Evolutionary conservation across 371 early-diverging fungal species (phyloP), one percentile per base, ranked within the genome.

Genomic region (Thermomucor indicae-seudaticae): DNA sequence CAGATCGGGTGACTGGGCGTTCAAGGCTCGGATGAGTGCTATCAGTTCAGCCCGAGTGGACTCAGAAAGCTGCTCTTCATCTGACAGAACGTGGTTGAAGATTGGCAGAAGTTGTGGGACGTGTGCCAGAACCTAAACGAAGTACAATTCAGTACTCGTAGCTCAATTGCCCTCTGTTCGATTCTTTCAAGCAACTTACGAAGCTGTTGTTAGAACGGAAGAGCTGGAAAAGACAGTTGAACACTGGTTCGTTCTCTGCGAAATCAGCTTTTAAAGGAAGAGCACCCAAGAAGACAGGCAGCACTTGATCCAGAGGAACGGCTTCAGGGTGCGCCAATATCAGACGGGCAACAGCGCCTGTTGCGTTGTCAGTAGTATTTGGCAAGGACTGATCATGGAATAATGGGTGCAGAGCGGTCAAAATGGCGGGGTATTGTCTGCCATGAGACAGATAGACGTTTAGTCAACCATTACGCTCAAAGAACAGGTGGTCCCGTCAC

Each of bases 281-380:
- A 1, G 79, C 78, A 25, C 60, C 58, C 8, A 88, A 65, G 57
- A 91, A 72, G 22, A 78, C 83, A 17, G 87, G 90, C 24, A 93
- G 58, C 14, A 87, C 83, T 49, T 80, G 83, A 40, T 80, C 86
- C 38, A 90, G 58, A 7, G 91, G 91, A 4, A 91, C 80, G 5
- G 81, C 83, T 28, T 79, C 65, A 6, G 90, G 85, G 56, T 78
- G 70, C 37, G 75, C 70, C 47, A 89, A 57, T 48, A 92, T 85
- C 64, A 93, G 79, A 32, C 95, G 79, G 12, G 89, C 85, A 23
- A 92, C 86, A 40, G 92, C 88, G 25, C 95, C 95, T 43, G 88
- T 85, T 24, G 95, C 95, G 62, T 95, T 95, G 68, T 95, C 95
- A 17, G 80, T 78, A 12, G 77, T 74, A 59, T 91, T 91, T 39